Evolutionary conservation across 169 alveolate species (phyloP).

Genomic region (Cardiosporidium cionae): DNA sequence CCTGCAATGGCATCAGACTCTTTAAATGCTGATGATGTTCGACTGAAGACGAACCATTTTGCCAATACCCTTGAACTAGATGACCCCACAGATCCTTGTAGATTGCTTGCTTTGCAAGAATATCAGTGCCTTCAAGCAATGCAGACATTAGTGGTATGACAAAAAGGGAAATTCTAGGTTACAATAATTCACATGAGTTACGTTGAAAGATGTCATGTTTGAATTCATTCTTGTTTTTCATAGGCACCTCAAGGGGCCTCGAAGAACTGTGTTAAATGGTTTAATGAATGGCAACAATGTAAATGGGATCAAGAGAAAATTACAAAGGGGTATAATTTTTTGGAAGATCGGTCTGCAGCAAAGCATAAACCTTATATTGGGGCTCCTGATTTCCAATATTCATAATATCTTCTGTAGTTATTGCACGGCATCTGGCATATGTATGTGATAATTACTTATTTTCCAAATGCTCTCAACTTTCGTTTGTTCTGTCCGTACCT

Average conservation of each 20-base stretch:
- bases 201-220: neutral
- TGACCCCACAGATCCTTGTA: slow-evolving; percentile 69
- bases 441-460: too few species aligned
- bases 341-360: slow-evolving; percentile 56
- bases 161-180: neutral
- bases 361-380: slow-evolving; percentile 76
- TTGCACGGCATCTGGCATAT: too few species aligned
- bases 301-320: slow-evolving; percentile 77
- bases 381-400: slow-evolving; percentile 70
- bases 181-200: neutral
- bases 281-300: slow-evolving; percentile 73
- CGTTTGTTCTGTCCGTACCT: too few species aligned
- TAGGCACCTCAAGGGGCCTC: slow-evolving; percentile 60
- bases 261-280: slow-evolving; percentile 75
- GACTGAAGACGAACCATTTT: slow-evolving; percentile 38
- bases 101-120: slow-evolving; percentile 57
- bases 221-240: neutral
- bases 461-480: too few species aligned
- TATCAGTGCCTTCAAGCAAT: slow-evolving; percentile 53
- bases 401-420: too few species aligned
- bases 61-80: slow-evolving; percentile 50
- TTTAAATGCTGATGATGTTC: slow-evolving; percentile 38
- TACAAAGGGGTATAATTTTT: slow-evolving; percentile 56
- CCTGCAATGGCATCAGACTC: slow-evolving; percentile 18
- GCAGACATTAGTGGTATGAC: slow-evolving; percentile 36